Conservation (phyloP, 1,139 yeast species). For the Chernovozyma sophiae-reginae region DNA sequence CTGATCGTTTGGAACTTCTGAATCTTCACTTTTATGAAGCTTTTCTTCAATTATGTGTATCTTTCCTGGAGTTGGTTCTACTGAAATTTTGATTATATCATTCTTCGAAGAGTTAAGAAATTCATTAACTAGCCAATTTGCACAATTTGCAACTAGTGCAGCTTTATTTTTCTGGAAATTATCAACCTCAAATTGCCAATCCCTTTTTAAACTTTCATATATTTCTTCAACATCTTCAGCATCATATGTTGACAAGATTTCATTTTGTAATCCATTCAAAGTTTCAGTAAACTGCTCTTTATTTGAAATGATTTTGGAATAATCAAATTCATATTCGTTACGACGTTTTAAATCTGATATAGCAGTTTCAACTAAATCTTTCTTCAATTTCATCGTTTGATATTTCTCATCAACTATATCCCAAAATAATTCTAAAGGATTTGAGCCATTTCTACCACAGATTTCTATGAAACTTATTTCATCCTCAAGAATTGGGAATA, state of each 20-base stretch:
- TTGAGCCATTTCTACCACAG: slow-evolving; percentile 78
- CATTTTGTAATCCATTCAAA: slow-evolving; percentile 22
- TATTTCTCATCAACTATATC: slow-evolving; percentile 67
- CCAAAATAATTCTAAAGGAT: slow-evolving; percentile 74
- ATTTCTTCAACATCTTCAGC: slow-evolving; percentile 22
- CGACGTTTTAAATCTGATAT: slow-evolving; percentile 3
- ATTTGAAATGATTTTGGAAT: slow-evolving; percentile 11
- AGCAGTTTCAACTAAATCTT: slow-evolving; percentile 51
- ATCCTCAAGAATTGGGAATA: slow-evolving; percentile 49
- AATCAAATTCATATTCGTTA: not conserved
- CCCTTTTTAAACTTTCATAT: slow-evolving; percentile 24
- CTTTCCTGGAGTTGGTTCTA: not conserved
- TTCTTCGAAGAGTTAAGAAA: not conserved
- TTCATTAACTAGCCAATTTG: slow-evolving; percentile 14
- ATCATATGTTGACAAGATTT: slow-evolving; percentile 22
- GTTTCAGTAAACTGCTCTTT: slow-evolving; percentile 18
- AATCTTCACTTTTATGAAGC: too few relatives aligned
- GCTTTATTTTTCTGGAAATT: slow-evolving; percentile 12
- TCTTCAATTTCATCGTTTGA: slow-evolving; percentile 52
- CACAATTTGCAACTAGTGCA: slow-evolving; percentile 12
- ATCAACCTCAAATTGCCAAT: slow-evolving; percentile 16
- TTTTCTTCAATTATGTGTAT: not conserved
- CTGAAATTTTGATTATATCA: not conserved
- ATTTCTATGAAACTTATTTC: slow-evolving; percentile 58
- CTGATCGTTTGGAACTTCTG: too few relatives aligned